Conservation (phyloP, 2,329 filamentous ascomycete species). For the Exophiala dermatitidis region DNA sequence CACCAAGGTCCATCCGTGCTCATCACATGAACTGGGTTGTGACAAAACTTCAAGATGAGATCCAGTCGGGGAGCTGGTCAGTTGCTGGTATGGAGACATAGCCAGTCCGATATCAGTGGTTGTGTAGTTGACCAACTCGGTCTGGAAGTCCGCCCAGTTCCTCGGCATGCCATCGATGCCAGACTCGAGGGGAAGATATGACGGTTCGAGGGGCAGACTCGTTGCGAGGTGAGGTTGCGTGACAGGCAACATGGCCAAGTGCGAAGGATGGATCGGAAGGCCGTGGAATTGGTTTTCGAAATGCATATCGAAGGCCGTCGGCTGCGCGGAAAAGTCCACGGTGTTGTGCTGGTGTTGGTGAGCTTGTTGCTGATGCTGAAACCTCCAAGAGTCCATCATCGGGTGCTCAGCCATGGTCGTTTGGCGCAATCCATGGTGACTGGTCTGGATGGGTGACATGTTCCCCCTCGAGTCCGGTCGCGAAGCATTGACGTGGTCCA, state of each 20-base stretch:
- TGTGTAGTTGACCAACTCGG: conserved; percentile 55
- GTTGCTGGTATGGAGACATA: conserved; percentile 38
- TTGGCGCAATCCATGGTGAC: conserved; percentile 39
- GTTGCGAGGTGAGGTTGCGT: conserved; percentile 57
- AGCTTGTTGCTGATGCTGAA: conserved; percentile 27
- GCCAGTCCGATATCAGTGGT: conserved; percentile 43
- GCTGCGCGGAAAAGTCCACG: conserved; percentile 24
- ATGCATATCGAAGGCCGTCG: conserved; percentile 47
- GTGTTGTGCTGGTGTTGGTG: conserved; percentile 24
- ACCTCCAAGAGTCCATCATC: conserved; percentile 43
- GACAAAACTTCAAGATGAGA: conserved; percentile 82
- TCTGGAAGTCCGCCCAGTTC: conserved; percentile 74
- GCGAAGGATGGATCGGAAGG: conserved; percentile 38
- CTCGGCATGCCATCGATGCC: conserved; percentile 58
- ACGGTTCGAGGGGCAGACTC: conserved; percentile 54
- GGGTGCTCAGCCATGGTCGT: conserved; percentile 38
- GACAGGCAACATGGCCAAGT: conserved; percentile 51
- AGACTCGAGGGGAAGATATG: conserved; percentile 50
- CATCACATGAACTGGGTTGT: conserved; percentile 67
- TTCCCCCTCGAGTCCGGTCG: conserved; percentile 34
- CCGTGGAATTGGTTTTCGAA: conserved; percentile 53
- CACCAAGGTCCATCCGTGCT: conserved; percentile 80
- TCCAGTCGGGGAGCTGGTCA: conserved; percentile 63
- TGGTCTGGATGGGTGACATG: conserved; percentile 38
- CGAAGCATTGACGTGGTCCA: conserved; percentile 34